phyloP scores from a whole-genome alignment of 139 green algal genomes.

The Dunaliella primolecta region DNA sequence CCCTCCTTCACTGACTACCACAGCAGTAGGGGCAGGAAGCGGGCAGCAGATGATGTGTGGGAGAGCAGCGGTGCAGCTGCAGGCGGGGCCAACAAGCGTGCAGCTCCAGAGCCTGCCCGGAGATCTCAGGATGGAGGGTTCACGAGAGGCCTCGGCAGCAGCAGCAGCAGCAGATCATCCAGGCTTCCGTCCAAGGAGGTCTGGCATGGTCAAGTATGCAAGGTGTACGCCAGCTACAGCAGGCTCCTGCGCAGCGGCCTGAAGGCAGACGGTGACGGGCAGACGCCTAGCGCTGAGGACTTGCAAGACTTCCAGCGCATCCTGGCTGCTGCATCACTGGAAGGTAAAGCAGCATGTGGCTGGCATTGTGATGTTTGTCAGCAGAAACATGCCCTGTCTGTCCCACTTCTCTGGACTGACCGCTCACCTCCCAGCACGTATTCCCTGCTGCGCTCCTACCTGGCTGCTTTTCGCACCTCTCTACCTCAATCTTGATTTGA shows the following conservation, averaged over 20 bases:
- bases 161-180: neutral
- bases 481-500: too few relatives aligned
- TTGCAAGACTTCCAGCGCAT: neutral
- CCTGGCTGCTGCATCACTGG: neutral
- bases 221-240: neutral
- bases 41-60: neutral
- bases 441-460: too few relatives aligned
- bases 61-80: neutral
- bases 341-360: neutral
- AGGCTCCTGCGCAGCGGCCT: neutral
- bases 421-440: too few relatives aligned
- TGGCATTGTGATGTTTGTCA: neutral
- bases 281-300: neutral
- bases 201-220: neutral
- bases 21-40: neutral
- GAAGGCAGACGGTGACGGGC: too few relatives aligned
- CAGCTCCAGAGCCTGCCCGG: neutral
- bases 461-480: too few relatives aligned
- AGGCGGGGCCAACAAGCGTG: neutral
- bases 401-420: too few relatives aligned
- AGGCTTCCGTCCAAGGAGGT: neutral
- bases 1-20: neutral
- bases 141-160: neutral
- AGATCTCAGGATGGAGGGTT: neutral
- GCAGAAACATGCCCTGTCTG: too few relatives aligned